Evolutionary conservation across 768 basidiomycete species (phyloP).

Genomic region (Russula ochroleuca): DNA sequence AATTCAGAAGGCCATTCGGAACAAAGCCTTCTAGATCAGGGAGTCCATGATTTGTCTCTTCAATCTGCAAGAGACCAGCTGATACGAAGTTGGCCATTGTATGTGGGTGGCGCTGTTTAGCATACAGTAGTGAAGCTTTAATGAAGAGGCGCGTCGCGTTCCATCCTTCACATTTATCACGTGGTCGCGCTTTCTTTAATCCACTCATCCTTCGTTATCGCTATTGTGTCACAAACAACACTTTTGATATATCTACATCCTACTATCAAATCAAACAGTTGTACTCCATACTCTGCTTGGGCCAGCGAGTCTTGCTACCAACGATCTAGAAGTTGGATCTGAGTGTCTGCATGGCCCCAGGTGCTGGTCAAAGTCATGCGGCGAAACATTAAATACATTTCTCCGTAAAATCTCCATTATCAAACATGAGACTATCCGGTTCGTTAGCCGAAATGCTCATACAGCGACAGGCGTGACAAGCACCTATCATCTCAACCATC

Average conservation of each 20-base stretch:
- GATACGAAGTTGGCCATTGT: conserved; percentile 10
- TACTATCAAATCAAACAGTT: neutral
- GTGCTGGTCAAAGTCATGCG: conserved; percentile 21
- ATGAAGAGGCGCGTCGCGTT: conserved; percentile 17
- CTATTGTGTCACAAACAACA: neutral
- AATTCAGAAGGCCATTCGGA: neutral
- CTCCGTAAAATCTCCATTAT: conserved; percentile 27
- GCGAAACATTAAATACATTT: conserved; percentile 21
- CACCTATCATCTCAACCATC: conserved; percentile 26
- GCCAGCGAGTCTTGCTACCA: conserved; percentile 19
- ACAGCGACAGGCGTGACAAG: neutral
- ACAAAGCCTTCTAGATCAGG: conserved; percentile 8
- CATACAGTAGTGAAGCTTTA: neutral
- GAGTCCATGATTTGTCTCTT: neutral
- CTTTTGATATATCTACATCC: conserved; percentile 1
- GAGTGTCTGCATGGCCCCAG: conserved; percentile 22
- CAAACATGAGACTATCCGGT: conserved; percentile 19
- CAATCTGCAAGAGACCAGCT: conserved; percentile 8
- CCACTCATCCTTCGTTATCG: neutral
- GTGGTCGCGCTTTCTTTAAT: conserved; percentile 13
- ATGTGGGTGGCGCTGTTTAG: neutral
- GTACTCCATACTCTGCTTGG: neutral
- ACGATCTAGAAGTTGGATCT: conserved; percentile 17
- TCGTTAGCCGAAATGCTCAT: neutral
- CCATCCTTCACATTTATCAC: conserved; percentile 7